Percentiles rank a stretch among this genome's conserved stretches.
Conservation (phyloP, 495 filamentous ascomycete species). For the Podospora comata region DNA sequence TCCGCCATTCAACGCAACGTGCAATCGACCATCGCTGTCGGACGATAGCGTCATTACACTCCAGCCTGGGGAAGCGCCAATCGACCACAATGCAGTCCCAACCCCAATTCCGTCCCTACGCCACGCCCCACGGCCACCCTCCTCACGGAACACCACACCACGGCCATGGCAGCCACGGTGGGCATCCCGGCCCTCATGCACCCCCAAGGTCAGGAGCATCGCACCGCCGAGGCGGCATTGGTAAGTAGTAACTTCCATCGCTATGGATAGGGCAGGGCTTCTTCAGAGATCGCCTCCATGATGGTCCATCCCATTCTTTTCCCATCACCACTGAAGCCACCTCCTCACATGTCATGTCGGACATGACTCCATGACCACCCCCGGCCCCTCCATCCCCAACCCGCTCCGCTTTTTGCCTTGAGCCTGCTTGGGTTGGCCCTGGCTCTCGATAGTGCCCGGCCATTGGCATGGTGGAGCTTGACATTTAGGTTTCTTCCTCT, state of each 20-base stretch:
- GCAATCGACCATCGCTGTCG: slow-evolving; percentile 8
- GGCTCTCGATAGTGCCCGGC: not conserved
- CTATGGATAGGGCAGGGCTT: slow-evolving; percentile 10
- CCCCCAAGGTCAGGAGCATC: slow-evolving; percentile 30
- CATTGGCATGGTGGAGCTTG: slow-evolving; percentile 16
- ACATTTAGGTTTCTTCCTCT: slow-evolving; percentile 5
- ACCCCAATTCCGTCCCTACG: slow-evolving; percentile 44
- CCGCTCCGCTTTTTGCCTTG: slow-evolving; percentile 24
- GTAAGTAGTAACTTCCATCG: slow-evolving; percentile 38
- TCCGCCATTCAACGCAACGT: not conserved
- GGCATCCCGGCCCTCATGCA: slow-evolving; percentile 3
- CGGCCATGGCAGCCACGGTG: not conserved
- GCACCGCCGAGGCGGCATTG: slow-evolving; percentile 45
- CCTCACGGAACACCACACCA: not conserved
- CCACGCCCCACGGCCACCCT: slow-evolving; percentile 36
- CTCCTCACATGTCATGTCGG: not conserved
- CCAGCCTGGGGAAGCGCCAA: slow-evolving; percentile 2
- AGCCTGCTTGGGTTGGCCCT: slow-evolving; percentile 6
- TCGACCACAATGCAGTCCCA: slow-evolving; percentile 42
- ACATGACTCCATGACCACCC: slow-evolving; percentile 8
- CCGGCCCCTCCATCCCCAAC: slow-evolving; percentile 15
- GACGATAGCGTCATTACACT: slow-evolving; percentile 12
- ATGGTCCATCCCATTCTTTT: slow-evolving; percentile 10
- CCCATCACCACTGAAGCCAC: not conserved
- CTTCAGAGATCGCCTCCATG: slow-evolving; percentile 8